Evolutionary conservation across 2,329 filamentous ascomycete genomes (phyloP), one percentile per base, ranked within the genome.

Genomic region (Cercospora berteroae): DNA sequence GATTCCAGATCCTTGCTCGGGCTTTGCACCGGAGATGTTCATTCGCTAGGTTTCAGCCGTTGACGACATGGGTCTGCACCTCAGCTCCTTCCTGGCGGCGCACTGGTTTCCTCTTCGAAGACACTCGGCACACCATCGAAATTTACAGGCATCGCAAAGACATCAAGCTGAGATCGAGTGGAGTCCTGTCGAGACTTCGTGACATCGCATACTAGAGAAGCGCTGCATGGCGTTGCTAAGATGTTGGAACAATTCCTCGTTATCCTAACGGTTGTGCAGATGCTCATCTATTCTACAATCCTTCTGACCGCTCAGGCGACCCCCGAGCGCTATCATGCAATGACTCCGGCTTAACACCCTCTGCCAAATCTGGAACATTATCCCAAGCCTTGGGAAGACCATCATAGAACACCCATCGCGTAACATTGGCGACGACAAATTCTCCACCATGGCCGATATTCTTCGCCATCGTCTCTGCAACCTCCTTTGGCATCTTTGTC

Each of bases 371-470:
- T 8, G 61, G 61, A 16, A 63, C 61, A 27, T 55, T 33, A n/a
- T 63, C 31, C 61, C 61, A 63, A 16, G 61, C 61, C 7, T 25
- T 63, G 5, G 42, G 25, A 5, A 63, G 31, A 57, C 61, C 61
- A 23, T 57, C 48, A 23, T 63, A 63, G 31, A 63, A 63, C n/a
- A 63, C 61, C 61, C 61, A 63, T 36, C 61, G 20, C n/a, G 61
- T 63, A 12, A 20, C 42, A 39, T 63, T 63, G 3, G 44, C 50
- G 5, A 63, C 44, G 2, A 63, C 61, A 23, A 63, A 55, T 20
- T 63, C 61, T 18, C 61, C 61, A 2, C 61, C 61, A 55, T 55
- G 29, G 5, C 61, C 61, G 12, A 63, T 57, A 4, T 23, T 36
- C 25, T 57, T 56, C 5, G 50, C 44, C 48, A 55, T 57, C 29